phyloP scores from a whole-genome alignment of 2,329 filamentous ascomycete genomes.

The Penicillium frequentans region DNA sequence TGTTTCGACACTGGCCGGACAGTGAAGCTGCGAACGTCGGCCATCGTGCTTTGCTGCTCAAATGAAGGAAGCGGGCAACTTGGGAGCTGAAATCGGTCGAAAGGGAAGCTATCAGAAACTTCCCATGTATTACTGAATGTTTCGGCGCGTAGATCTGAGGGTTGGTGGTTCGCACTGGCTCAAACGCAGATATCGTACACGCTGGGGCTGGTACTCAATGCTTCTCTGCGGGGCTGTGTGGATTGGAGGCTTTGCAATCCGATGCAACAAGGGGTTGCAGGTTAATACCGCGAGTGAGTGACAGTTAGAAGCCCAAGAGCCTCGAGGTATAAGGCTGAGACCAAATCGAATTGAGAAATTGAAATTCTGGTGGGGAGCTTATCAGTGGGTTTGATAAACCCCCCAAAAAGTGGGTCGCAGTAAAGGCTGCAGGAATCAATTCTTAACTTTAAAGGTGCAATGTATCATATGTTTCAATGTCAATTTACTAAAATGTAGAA shows the following conservation, averaged over 20 bases:
- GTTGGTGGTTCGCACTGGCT: background rate
- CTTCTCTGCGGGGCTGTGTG: background rate
- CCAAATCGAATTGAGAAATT: background rate
- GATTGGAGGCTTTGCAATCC: background rate
- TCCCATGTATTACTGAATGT: background rate
- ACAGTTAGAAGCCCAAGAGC: background rate
- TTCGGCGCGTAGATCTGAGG: background rate
- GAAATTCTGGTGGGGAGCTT: background rate
- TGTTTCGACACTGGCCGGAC: constrained; percentile 56
- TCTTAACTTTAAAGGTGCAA: background rate
- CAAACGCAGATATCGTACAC: background rate
- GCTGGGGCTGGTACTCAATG: background rate
- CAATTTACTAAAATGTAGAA: background rate
- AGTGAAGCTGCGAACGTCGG: constrained; percentile 47
- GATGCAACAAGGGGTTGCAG: background rate
- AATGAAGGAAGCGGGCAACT: background rate
- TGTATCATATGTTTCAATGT: background rate
- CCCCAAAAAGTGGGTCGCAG: background rate
- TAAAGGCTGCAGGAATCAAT: background rate
- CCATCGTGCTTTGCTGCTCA: constrained; percentile 27
- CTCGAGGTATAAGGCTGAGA: background rate
- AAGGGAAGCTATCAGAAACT: background rate
- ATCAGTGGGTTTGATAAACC: constrained; percentile 1
- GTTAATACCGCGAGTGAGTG: background rate
- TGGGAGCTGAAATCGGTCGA: background rate